These are phyloP conservation scores for Delphinella strobiligena DNA, from an alignment of 2,329 filamentous ascomycete genomes.

Conservation along the genomic window DNA sequence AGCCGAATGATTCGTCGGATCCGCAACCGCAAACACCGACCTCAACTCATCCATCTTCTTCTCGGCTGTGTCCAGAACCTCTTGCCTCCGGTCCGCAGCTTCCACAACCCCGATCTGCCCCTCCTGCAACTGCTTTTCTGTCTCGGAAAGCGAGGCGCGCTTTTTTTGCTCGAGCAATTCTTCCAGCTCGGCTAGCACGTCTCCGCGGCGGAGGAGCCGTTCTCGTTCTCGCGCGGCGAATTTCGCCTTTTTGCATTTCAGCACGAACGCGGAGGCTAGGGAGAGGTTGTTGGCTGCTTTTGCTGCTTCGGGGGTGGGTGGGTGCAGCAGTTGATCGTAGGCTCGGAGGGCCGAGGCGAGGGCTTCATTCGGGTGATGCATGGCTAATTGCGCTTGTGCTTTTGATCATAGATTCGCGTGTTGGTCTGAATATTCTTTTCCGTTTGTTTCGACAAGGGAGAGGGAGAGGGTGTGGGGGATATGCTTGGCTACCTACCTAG, in stretches of 20 bases:
- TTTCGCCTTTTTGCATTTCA: conserved; percentile 71
- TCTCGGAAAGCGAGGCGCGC: conserved; percentile 27
- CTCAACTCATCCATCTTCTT: conserved; percentile 32
- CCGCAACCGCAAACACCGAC: conserved; percentile 34
- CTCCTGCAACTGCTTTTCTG: conserved; percentile 18
- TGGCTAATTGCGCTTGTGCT: conserved; percentile 67
- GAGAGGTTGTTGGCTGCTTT: conserved; percentile 19
- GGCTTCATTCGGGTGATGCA: conserved; percentile 62
- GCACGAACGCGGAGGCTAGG: conserved; percentile 55
- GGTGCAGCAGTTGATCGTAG: conserved; percentile 41
- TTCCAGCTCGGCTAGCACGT: conserved; percentile 50
- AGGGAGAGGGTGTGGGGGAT: no score
- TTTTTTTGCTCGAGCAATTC: conserved; percentile 37
- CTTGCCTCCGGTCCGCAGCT: conserved; percentile 33
- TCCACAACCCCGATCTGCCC: conserved; percentile 32
- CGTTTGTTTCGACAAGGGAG: no score
- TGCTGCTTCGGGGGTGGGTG: conserved; percentile 47
- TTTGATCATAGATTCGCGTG: no score
- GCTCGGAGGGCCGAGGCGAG: conserved; percentile 58
- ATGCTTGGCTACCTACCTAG: no score
- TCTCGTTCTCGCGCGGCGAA: conserved; percentile 66
- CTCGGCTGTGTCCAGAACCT: conserved; percentile 29
- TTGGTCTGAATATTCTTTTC: no score
- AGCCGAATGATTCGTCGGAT: conserved; percentile 30
- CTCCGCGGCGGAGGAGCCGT: conserved; percentile 42